Base-by-base conservation (phyloP, 2,329 filamentous ascomycete species). In the Pseudocercospora musae region DNA sequence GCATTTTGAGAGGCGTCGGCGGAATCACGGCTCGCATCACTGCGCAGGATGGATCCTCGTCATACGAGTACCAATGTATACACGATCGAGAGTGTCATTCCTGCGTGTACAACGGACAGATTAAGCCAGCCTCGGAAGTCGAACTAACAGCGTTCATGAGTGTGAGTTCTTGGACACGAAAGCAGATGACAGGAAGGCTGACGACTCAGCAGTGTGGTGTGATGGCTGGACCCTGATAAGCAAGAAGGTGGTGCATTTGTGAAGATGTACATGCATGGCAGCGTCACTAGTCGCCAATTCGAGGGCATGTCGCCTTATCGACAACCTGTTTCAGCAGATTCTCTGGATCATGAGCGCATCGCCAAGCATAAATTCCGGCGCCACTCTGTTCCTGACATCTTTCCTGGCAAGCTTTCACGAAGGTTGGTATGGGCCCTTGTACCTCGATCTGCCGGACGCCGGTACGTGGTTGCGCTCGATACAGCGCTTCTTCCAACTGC, bases 71-170 rank as follows among this genome's bases (percentile, higher is more conserved):
- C 31, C 40, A 60, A 15, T 63, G 61, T 33, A 44, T 57, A 8
- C 44, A 60, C 8, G 44, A 44, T 20, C 42, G 40, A 9, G 61
- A 63, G 57, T 53, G 59, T 23, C 27, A 53, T 15, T 57, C 57
- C 21, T 63, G 61, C 52, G 21, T 63, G 8, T 59, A 59, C 31
- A 44, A 60, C 33, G 27, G 52, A 2, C 57, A 63, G 57, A 33
- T 53, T n/a, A 23, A 15, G 15, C 29, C 33, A 3, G 37, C 52
- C n/a, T 54, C 40, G 2, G 57, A 63, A 56, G 40, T 49, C 13
- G 48, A 23, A 40, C 56, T 46, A 23, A 56, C 29, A 37, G 59
- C 59, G 1, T 64, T 63, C 31, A 60, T 60, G 61, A 57, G 31
- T n/a, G 57, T 59, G 37, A 48, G 55, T 57, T 2, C 20, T 25